These are phyloP conservation scores for Entomortierella beljakovae DNA, from an alignment of 192 early-diverging fungal species.

Conservation along the genomic window DNA sequence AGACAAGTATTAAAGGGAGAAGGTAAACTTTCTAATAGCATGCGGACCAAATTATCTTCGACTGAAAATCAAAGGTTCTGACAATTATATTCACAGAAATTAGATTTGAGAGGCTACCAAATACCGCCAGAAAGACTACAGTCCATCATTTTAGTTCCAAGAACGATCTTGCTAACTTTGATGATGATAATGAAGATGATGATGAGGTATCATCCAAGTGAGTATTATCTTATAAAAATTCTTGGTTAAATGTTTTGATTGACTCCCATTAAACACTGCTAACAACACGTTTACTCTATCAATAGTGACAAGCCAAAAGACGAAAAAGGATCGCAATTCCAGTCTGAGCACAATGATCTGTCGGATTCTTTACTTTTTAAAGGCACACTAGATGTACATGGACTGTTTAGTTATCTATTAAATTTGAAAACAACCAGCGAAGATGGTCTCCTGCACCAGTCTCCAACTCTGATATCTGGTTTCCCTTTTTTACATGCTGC, in stretches of 20 bases:
- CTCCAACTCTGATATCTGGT: slow-evolving; percentile 27
- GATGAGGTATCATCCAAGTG: not conserved
- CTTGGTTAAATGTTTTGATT: too few species aligned
- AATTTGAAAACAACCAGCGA: slow-evolving; percentile 32
- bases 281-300: too few species aligned
- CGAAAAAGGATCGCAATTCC: not conserved
- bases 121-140: slow-evolving; percentile 14
- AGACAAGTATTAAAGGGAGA: slow-evolving; percentile 37
- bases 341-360: slow-evolving; percentile 10
- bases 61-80: not conserved
- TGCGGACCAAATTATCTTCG: slow-evolving; percentile 23
- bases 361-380: slow-evolving; percentile 28
- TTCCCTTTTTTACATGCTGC: slow-evolving; percentile 41
- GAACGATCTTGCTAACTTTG: slow-evolving; percentile 28
- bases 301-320: not conserved
- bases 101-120: slow-evolving; percentile 12
- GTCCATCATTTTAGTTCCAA: slow-evolving; percentile 37
- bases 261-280: too few species aligned
- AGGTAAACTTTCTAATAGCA: slow-evolving; percentile 4
- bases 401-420: slow-evolving; percentile 33
- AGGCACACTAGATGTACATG: slow-evolving; percentile 27
- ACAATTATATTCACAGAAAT: slow-evolving; percentile 19
- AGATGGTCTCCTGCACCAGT: slow-evolving; percentile 41
- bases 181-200: slow-evolving; percentile 10
- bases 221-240: not conserved